These are phyloP conservation scores for Lachancea cidri DNA, from an alignment of 805 yeast species.

Conservation along the genomic window DNA sequence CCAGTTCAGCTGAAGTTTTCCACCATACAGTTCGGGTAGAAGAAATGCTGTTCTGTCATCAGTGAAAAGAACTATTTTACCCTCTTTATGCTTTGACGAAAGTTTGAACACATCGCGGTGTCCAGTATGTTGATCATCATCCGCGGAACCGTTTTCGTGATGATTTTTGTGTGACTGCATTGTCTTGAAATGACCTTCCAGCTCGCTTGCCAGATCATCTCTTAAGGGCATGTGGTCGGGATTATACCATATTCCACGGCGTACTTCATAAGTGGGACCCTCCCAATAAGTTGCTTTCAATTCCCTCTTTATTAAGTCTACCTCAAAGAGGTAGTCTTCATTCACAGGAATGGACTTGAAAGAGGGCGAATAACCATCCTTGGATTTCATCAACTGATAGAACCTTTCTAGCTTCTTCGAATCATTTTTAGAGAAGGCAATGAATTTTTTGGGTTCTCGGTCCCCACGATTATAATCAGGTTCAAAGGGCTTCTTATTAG, in stretches of 20 bases:
- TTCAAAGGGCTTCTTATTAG: constrained; percentile 61
- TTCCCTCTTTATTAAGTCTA: constrained; percentile 49
- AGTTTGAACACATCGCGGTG: constrained; percentile 14
- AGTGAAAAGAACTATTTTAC: constrained; percentile 22
- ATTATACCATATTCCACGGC: constrained; percentile 83
- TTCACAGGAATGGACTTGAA: constrained; percentile 50
- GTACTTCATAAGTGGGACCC: constrained; percentile 77
- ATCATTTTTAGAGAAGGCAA: constrained; percentile 64
- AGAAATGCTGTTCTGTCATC: constrained; percentile 43
- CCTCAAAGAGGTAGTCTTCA: constrained; percentile 76
- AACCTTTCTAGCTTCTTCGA: constrained; percentile 53
- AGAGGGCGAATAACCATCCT: constrained; percentile 2
- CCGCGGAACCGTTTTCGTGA: constrained; percentile 17
- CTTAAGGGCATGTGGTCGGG: constrained; percentile 52
- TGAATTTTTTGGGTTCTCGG: constrained; percentile 45
- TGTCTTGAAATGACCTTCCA: constrained; percentile 52
- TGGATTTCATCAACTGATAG: constrained; percentile 28
- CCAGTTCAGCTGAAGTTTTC: constrained; percentile 35
- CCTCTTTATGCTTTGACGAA: constrained; percentile 10
- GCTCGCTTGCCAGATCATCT: constrained; percentile 43
- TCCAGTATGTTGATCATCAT: constrained; percentile 8
- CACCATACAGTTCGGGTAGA: constrained; percentile 40
- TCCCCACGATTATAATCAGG: constrained; percentile 37
- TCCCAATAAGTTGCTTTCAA: constrained; percentile 79
- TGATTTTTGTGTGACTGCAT: constrained; percentile 31